Evolutionary conservation across 23 red algal genomes (phyloP).

Genomic region (Gracilaria domingensis): DNA sequence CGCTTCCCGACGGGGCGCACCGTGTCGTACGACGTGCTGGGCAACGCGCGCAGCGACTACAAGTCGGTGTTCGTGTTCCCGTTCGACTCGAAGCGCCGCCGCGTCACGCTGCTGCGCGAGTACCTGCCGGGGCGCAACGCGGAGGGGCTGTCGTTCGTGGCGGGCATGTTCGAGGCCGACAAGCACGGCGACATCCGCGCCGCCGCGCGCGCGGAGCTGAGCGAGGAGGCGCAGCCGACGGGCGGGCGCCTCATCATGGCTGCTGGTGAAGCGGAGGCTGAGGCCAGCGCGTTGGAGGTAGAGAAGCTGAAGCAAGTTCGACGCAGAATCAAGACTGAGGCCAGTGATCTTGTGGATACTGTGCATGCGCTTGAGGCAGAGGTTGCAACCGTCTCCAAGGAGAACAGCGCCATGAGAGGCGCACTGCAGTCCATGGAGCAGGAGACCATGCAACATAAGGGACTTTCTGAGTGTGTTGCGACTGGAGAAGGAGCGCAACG

Average conservation of each 20-base stretch:
- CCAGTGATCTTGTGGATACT: background rate
- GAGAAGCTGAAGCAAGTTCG: slow-evolving; percentile 7
- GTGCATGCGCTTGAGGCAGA: slow-evolving; percentile 6
- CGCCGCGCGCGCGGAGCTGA: slow-evolving; percentile 78
- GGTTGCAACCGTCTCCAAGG: background rate
- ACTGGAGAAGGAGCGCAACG: background rate
- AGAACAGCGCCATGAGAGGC: slow-evolving; percentile 21
- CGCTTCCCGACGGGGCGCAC: slow-evolving; percentile 67
- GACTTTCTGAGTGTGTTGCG: background rate
- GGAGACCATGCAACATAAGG: background rate
- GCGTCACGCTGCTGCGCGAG: slow-evolving; percentile 77
- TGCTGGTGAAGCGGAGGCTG: slow-evolving; percentile 1
- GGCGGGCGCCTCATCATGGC: slow-evolving; percentile 23
- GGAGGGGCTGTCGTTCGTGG: slow-evolving; percentile 67
- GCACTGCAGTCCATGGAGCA: background rate
- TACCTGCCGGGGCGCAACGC: slow-evolving; percentile 79
- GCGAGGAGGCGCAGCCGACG: slow-evolving; percentile 82
- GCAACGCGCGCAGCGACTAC: slow-evolving; percentile 33
- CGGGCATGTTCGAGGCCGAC: slow-evolving; percentile 70
- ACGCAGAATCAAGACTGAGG: slow-evolving; percentile 1
- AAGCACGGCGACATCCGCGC: slow-evolving; percentile 51
- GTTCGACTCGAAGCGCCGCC: slow-evolving; percentile 35
- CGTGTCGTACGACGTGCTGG: slow-evolving; percentile 85
- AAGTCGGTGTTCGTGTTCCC: slow-evolving; percentile 86
- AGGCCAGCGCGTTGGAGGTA: background rate